Conservation (phyloP, 192 early-diverging fungal genomes). For the Backusella luteola region DNA sequence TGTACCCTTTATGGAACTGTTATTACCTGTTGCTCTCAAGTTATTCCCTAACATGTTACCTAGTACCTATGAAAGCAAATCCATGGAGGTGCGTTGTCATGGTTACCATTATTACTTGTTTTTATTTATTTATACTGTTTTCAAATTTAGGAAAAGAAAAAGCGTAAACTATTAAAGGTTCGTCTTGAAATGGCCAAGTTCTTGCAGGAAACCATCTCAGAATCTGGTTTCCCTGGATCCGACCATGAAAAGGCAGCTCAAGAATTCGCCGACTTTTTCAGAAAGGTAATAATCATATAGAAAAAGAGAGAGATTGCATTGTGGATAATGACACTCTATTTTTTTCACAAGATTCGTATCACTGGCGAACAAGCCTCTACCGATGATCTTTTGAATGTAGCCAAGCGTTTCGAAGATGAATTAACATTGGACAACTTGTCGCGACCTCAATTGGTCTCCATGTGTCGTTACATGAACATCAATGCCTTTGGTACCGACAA, state of each 20-base stretch:
- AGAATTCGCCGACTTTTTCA: constrained; percentile 75
- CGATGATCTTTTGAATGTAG: constrained; percentile 77
- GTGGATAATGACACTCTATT: neutral
- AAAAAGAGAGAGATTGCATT: too few species aligned
- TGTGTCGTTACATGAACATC: constrained; percentile 94
- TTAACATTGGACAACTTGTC: constrained; percentile 91
- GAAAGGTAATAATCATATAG: constrained; percentile 52
- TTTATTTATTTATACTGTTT: neutral
- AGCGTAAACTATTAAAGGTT: constrained; percentile 86
- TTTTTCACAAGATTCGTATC: constrained; percentile 61
- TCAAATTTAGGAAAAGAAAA: constrained; percentile 82
- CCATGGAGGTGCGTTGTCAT: constrained; percentile 52
- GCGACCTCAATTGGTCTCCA: constrained; percentile 91
- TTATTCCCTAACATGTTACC: constrained; percentile 98
- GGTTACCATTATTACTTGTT: neutral
- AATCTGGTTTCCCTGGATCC: constrained; percentile 61
- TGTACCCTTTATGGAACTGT: constrained; percentile 95
- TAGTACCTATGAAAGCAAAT: constrained; percentile 93
- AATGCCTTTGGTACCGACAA: constrained; percentile 98
- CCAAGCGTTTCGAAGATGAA: constrained; percentile 91
- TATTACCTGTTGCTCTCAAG: constrained; percentile 86
- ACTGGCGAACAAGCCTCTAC: constrained; percentile 82
- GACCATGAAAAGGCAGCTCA: constrained; percentile 57
- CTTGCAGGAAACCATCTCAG: constrained; percentile 92
- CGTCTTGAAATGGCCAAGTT: constrained; percentile 95